These are phyloP conservation scores for Pilatotrama ljubarskyi DNA, from an alignment of 768 basidiomycete genomes.

Conservation along the genomic window DNA sequence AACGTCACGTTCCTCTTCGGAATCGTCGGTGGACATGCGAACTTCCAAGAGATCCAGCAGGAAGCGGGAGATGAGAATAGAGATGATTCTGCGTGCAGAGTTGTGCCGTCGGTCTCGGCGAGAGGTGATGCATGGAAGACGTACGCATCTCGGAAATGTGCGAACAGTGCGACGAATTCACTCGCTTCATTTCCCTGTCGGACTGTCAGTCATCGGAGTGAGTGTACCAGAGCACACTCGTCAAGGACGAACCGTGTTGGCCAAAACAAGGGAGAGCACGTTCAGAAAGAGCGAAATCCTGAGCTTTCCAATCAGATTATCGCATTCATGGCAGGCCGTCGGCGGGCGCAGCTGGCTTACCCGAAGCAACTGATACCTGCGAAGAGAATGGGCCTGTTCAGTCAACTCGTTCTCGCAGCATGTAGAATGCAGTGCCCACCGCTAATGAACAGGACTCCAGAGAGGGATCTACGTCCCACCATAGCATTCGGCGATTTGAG, in stretches of 20 bases:
- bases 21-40: no score
- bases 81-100: neutral
- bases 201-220: no score
- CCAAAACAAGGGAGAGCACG: no score
- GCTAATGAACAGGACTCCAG: neutral
- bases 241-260: no score
- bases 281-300: no score
- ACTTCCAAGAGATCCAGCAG: neutral
- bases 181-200: neutral
- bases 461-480: no score
- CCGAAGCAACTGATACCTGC: neutral
- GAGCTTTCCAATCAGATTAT: no score
- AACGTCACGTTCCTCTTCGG: no score
- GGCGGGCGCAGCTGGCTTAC: no score
- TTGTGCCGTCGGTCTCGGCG: neutral
- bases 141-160: constrained; percentile 5
- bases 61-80: constrained; percentile 2
- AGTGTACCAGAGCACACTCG: no score
- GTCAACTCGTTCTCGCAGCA: neutral
- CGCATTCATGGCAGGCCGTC: no score
- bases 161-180: neutral
- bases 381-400: no score
- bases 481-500: neutral
- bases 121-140: neutral
- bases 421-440: neutral